Evolutionary conservation across 2,329 filamentous ascomycete genomes (phyloP).

Genomic region (Penicillium crustosum): DNA sequence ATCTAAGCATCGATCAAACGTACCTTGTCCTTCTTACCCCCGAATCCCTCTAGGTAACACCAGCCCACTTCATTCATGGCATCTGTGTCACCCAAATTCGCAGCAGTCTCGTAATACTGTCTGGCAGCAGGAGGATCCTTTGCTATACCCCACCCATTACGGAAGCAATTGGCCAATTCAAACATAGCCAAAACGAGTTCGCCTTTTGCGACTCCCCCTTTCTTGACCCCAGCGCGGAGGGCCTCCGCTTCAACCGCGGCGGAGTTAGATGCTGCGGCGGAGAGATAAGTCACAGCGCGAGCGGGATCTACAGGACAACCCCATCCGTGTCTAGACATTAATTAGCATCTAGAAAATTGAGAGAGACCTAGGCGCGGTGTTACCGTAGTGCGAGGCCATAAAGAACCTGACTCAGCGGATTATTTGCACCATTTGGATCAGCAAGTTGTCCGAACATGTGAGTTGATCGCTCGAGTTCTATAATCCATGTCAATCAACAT

Average conservation of each 20-base stretch:
- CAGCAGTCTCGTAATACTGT: conserved; percentile 96
- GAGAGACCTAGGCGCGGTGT: neutral
- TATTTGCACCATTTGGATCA: conserved; percentile 79
- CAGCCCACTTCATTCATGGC: conserved; percentile 96
- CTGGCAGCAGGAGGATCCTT: conserved; percentile 81
- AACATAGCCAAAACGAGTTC: conserved; percentile 96
- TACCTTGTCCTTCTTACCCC: conserved; percentile 98
- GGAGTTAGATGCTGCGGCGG: conserved; percentile 84
- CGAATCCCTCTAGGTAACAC: conserved; percentile 97
- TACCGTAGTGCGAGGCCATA: conserved; percentile 88
- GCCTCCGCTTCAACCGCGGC: conserved; percentile 83
- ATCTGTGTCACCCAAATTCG: conserved; percentile 93
- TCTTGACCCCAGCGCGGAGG: conserved; percentile 81
- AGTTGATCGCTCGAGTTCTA: conserved; percentile 75
- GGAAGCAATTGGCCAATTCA: conserved; percentile 74
- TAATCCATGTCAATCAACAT: neutral
- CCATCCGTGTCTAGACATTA: conserved; percentile 75
- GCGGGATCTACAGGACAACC: conserved; percentile 72
- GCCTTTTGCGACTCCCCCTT: conserved; percentile 91
- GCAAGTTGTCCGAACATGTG: conserved; percentile 80
- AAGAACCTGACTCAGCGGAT: conserved; percentile 90
- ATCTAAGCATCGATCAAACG: conserved; percentile 39
- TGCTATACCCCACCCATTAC: conserved; percentile 88
- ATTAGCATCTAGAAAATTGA: conserved; percentile 16
- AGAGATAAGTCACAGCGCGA: conserved; percentile 78